Percentiles rank a stretch among this genome's conserved stretches.
Evolutionary conservation across 352 stramenopile genomes (phyloP).

Genomic region (Pythium utonaiense): DNA sequence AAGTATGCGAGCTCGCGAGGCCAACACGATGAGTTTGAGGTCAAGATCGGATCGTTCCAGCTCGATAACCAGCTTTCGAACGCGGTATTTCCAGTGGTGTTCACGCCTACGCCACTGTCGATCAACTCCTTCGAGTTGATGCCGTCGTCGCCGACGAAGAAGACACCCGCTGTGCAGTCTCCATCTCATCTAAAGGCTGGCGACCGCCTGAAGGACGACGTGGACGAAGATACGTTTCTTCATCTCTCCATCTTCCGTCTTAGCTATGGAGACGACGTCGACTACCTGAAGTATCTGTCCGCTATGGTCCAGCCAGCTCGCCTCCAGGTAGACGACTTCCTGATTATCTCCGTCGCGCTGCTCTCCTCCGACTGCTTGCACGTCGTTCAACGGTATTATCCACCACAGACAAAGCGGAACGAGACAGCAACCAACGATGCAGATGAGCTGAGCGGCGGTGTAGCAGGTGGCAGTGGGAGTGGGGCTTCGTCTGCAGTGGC

Average conservation of each 20-base stretch:
- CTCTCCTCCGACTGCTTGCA: conserved; percentile 43
- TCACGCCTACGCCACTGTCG: conserved; percentile 63
- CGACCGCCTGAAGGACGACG: conserved; percentile 10
- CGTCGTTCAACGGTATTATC: conserved; percentile 39
- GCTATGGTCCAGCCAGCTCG: conserved; percentile 72
- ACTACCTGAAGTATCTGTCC: conserved; percentile 88
- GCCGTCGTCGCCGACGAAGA: conserved; percentile 22
- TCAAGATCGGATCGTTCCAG: conserved; percentile 81
- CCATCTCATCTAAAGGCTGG: conserved; percentile 4
- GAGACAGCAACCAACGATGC: neutral
- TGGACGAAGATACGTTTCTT: conserved; percentile 46
- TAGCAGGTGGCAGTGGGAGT: neutral
- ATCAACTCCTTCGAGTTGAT: conserved; percentile 12
- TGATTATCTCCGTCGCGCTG: conserved; percentile 43
- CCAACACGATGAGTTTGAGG: conserved; percentile 78
- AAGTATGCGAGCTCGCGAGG: conserved; percentile 59
- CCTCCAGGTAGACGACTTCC: conserved; percentile 60
- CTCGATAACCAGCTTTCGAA: conserved; percentile 78
- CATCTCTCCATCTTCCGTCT: conserved; percentile 78
- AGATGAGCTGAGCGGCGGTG: neutral
- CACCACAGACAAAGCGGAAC: conserved; percentile 4
- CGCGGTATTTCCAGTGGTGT: conserved; percentile 79
- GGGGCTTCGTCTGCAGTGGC: neutral
- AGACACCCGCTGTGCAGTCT: conserved; percentile 12
- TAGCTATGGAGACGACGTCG: conserved; percentile 75